Conservation (phyloP, 1,284 basidiomycete species). For the Porphyrellus sp. region DNA sequence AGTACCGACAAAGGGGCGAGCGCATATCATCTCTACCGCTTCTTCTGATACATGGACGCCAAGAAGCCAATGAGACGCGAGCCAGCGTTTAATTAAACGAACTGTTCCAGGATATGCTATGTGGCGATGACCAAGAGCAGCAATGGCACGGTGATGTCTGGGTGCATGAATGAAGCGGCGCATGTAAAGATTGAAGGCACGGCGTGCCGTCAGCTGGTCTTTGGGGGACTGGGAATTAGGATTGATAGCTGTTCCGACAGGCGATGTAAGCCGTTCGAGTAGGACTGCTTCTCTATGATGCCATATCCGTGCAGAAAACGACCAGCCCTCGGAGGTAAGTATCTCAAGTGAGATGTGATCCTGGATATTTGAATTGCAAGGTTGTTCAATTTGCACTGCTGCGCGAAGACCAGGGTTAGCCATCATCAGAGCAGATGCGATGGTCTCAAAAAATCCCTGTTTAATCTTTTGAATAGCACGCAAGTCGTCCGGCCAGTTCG, state of each 20-base stretch:
- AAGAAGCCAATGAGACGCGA: conserved; percentile 86
- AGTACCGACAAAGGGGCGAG: conserved; percentile 53
- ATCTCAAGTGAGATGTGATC: conserved; percentile 80
- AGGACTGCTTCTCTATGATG: conserved; percentile 85
- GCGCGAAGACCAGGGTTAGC: conserved; percentile 52
- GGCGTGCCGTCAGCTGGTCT: conserved; percentile 47
- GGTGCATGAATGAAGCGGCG: conserved; percentile 77
- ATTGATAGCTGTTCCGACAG: conserved; percentile 30
- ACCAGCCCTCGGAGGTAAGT: conserved; percentile 80
- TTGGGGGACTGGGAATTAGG: conserved; percentile 3
- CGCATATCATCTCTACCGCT: conserved; percentile 82
- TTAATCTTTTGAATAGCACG: conserved; percentile 93
- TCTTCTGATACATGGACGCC: conserved; percentile 69
- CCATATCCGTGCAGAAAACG: conserved; percentile 82
- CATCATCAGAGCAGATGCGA: conserved; percentile 63
- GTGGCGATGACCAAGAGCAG: conserved; percentile 77
- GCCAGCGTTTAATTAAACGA: conserved; percentile 90
- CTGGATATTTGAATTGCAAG: conserved; percentile 51
- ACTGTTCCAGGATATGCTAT: conserved; percentile 82
- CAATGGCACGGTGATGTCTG: conserved; percentile 82
- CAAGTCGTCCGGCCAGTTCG: conserved; percentile 94
- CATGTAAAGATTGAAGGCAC: conserved; percentile 60
- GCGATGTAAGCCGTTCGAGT: conserved; percentile 65
- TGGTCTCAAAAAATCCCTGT: conserved; percentile 84
- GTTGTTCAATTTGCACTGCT: conserved; percentile 55